Evolutionary conservation across 2,329 filamentous ascomycete genomes (phyloP), one percentile per base, ranked within the genome.

Genomic region (Diaporthe caulivora): DNA sequence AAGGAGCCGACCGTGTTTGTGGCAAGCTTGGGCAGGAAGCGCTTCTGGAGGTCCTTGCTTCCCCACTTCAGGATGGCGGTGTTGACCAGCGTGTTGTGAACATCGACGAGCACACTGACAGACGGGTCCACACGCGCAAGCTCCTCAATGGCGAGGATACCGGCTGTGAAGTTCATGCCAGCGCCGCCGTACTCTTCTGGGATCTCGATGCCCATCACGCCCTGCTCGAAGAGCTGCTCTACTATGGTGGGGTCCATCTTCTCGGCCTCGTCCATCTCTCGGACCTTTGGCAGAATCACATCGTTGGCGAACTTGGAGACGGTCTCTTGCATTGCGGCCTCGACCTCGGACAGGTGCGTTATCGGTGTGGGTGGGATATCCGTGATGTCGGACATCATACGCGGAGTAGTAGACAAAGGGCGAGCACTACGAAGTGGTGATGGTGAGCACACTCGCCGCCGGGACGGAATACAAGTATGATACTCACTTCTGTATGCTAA

Each of bases 81-180:
- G 86, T 98, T 98, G 83, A 98, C 96, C 68, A 99, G 88, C 0
- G 97, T 99, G 85, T 99, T 99, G 88, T 99, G 97, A 29, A 99
- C 97, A 83, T 99, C 97, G 72, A 95, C 94, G 87, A 99, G 85
- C 76, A 99, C 97, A 80, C 94, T 96, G 76, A 99, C 97, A 77
- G 94, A 97, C 53, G 97, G 97, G 81, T 99, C 97, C 24, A 97
- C 94, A 72, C 95, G 91, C 0, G 97, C 97, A 75, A 99, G 88
- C 88, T 99, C 97, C 86, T 99, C 97, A 79, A 99, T 99, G 37
- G 94, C 96, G 57, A 99, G 92, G 81, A 99, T 98, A 75, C 95
- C 96, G 1, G 95, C 87, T 0, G 97, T 98, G 85, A 99, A 99
- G 89, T 98, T 98, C 97, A 99, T 98, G 78, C 95, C 97, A 0